Percentiles rank a stretch among this genome's conserved stretches.
phyloP scores from a whole-genome alignment of 352 stramenopile species.

The Pythium monospermum region DNA sequence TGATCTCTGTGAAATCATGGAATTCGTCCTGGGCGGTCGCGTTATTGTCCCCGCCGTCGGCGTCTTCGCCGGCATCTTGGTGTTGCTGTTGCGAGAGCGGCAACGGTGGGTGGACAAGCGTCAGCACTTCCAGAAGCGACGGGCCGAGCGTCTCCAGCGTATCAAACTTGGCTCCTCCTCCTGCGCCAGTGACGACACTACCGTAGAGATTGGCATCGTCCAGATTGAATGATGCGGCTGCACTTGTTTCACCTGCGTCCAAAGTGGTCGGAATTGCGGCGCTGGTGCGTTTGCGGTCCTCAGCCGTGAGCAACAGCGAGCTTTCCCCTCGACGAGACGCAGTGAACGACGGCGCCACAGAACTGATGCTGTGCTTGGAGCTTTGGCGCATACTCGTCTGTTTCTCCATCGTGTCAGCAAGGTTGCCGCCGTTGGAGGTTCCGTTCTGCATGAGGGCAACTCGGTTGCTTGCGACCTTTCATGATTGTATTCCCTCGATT shows the following conservation, averaged over 20 bases:
- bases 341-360: slow-evolving; percentile 1
- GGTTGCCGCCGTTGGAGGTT: no score
- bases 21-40: slow-evolving; percentile 14
- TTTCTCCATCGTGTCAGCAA: slow-evolving; percentile 16
- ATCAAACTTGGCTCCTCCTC: slow-evolving; percentile 25
- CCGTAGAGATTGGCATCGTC: not conserved
- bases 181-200: not conserved
- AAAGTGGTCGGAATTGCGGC: not conserved
- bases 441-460: not conserved
- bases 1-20: slow-evolving; percentile 1
- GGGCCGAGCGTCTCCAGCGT: slow-evolving; percentile 38
- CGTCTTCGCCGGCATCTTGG: slow-evolving; percentile 28
- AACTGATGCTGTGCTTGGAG: slow-evolving; percentile 8
- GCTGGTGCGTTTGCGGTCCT: slow-evolving; percentile 6
- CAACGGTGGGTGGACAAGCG: slow-evolving; percentile 33
- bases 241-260: not conserved
- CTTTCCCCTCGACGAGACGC: slow-evolving; percentile 6
- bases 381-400: slow-evolving; percentile 8
- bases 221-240: not conserved
- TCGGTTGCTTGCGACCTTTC: slow-evolving; percentile 5
- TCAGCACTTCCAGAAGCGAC: slow-evolving; percentile 47
- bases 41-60: slow-evolving; percentile 6
- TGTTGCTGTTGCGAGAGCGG: slow-evolving; percentile 18
- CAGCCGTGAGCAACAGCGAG: not conserved
- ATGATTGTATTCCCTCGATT: not conserved